Base-by-base conservation (phyloP, 1,284 basidiomycete species). In the Macrocybe sp. region DNA sequence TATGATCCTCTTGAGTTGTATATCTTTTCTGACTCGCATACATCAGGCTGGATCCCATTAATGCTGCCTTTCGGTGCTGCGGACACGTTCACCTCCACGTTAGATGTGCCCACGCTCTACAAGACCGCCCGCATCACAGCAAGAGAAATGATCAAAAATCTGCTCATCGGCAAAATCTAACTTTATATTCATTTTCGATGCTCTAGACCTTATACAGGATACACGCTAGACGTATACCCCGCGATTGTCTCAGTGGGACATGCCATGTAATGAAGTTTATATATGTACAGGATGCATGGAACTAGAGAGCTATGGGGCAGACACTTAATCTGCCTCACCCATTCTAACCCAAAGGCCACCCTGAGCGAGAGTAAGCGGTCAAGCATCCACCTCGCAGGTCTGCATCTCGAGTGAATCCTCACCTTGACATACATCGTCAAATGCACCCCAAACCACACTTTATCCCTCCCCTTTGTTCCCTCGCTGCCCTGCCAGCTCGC, bases 1-100 rank as follows among this genome's bases (percentile, higher is more conserved):
- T 67, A 14, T 42, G 14, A 28, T 31, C n/a, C 8, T 31, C 31
- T 14, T 4, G 34, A 47, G 32, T 43, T 50, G 33, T 37, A 6
- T 40, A 22, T 44, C 38, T 30, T 5, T 39, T 44, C 16, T 48
- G 14, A 44, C 38, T 44, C 37, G 28, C 7, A 44, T 35, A 36
- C 28, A 8, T 1, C 46, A 92, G 89, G 90, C 36, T 95, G 91
- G 89, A 93, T 94, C 57, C 90, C 92, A 1, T 70, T 83, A 37
- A 94, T 94, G 92, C 63, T 95, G 50, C 94, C 95, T 0, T 97
- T 99, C 57, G 96, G 96, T 0, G 78, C 95, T 37, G 86, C 88
- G 12, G 97, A 99, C 65, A 76, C 76, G 5, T 55, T 98, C 47
- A 83, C 82, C 12, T 97, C 94, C 5, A 98, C 96, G 2, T 78